Percentiles rank a stretch among this genome's conserved stretches.
phyloP scores from a whole-genome alignment of 1,284 basidiomycete genomes.

The Melanopsichium pennsylvanicum region DNA sequence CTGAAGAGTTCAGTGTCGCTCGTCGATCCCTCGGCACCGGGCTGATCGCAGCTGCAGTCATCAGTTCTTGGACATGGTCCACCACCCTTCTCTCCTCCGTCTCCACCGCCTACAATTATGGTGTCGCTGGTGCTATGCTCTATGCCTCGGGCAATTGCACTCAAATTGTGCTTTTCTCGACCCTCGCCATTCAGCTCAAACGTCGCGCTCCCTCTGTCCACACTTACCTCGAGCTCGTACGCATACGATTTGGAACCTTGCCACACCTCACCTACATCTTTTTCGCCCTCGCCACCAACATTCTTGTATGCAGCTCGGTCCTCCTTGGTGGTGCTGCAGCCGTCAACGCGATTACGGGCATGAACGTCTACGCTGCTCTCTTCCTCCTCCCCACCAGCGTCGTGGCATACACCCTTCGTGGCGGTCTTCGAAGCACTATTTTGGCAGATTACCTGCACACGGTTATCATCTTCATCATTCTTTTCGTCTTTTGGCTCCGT shows the following conservation, averaged over 20 bases:
- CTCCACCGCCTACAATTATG: constrained; percentile 57
- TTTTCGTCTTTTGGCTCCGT: constrained; percentile 51
- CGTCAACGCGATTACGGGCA: constrained; percentile 55
- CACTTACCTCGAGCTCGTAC: constrained; percentile 57
- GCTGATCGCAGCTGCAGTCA: constrained; percentile 56
- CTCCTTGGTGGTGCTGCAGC: constrained; percentile 53
- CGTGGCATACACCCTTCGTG: constrained; percentile 54
- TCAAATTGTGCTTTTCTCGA: constrained; percentile 56
- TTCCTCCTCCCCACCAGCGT: constrained; percentile 53
- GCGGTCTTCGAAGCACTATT: constrained; percentile 50
- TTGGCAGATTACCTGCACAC: constrained; percentile 60
- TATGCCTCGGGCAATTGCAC: constrained; percentile 57
- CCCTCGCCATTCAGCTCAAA: constrained; percentile 58
- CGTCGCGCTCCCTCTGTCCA: constrained; percentile 52
- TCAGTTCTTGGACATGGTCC: constrained; percentile 58
- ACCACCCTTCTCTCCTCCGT: constrained; percentile 55
- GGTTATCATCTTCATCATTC: constrained; percentile 58
- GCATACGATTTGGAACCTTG: constrained; percentile 46
- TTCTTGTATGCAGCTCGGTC: constrained; percentile 53
- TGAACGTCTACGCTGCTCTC: constrained; percentile 51
- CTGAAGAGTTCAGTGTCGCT: constrained; percentile 54
- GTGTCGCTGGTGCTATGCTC: constrained; percentile 55
- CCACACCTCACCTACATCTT: constrained; percentile 57
- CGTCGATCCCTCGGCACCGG: constrained; percentile 55
- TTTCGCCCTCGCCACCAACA: constrained; percentile 59